Percentiles rank a stretch among this genome's conserved stretches.
These are phyloP conservation scores for Pleurotus ostreatus DNA, from an alignment of 768 basidiomycete species.

Conservation along the genomic window DNA sequence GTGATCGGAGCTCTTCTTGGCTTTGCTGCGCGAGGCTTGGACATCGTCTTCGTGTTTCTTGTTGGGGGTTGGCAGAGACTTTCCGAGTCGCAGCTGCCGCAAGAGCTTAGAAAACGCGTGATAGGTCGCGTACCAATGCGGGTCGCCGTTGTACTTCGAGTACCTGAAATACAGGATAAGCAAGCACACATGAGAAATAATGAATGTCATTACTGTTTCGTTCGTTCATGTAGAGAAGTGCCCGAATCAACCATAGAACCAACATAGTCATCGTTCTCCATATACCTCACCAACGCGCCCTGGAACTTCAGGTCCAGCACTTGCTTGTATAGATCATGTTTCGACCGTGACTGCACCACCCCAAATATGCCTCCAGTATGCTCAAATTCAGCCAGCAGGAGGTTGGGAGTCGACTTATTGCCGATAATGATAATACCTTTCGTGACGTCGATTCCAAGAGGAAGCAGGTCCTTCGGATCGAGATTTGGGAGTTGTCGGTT, in stretches of 20 bases:
- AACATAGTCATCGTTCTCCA: constrained; percentile 74
- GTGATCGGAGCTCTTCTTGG: constrained; percentile 44
- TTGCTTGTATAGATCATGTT: constrained; percentile 81
- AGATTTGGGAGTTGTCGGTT: constrained; percentile 63
- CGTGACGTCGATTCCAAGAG: constrained; percentile 72
- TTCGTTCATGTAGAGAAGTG: constrained; percentile 49
- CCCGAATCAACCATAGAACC: constrained; percentile 67
- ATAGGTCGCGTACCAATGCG: constrained; percentile 32
- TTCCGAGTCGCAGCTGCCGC: constrained; percentile 46
- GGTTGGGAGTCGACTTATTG: constrained; percentile 78
- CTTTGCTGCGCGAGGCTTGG: constrained; percentile 1
- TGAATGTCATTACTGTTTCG: constrained; percentile 38
- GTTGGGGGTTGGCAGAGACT: background rate
- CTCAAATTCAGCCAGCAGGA: constrained; percentile 80
- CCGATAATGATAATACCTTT: constrained; percentile 84
- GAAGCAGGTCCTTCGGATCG: constrained; percentile 81
- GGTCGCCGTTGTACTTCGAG: constrained; percentile 16
- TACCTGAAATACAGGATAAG: constrained; percentile 18
- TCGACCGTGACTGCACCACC: constrained; percentile 79
- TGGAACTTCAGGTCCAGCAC: constrained; percentile 69
- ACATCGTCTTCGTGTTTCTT: background rate
- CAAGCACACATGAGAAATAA: background rate
- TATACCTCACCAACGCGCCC: constrained; percentile 56
- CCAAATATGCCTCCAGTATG: constrained; percentile 78
- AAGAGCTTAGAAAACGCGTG: constrained; percentile 46